These are phyloP conservation scores for Juglanconis juglandina DNA, from an alignment of 2,329 filamentous ascomycete species.

Conservation along the genomic window DNA sequence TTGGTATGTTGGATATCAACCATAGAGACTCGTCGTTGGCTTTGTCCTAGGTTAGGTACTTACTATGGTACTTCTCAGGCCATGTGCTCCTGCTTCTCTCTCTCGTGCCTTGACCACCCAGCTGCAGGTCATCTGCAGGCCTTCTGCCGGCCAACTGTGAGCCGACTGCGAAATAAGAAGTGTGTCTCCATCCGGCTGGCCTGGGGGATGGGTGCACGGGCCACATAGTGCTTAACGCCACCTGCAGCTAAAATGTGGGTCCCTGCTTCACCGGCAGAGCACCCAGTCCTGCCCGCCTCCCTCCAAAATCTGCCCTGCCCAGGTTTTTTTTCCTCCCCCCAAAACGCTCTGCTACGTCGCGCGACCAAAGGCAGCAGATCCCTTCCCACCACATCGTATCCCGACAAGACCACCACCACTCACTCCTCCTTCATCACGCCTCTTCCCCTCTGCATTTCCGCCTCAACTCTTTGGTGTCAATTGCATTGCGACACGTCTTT, in stretches of 20 bases:
- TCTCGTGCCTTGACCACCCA: not conserved
- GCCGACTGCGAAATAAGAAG: no score
- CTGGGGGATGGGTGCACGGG: not conserved
- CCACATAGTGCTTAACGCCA: not conserved
- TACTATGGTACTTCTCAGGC: not conserved
- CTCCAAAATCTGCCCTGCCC: not conserved
- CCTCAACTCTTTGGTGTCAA: conserved; percentile 1
- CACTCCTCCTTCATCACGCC: not conserved
- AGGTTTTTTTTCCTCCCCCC: conserved; percentile 14
- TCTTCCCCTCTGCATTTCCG: conserved; percentile 1
- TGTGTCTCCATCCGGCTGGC: not conserved
- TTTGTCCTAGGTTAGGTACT: no score
- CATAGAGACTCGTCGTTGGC: no score
- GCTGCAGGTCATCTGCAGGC: conserved; percentile 1
- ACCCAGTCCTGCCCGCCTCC: conserved; percentile 2
- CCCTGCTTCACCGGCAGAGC: not conserved
- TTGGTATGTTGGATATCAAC: not conserved
- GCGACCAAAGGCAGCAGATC: conserved; percentile 16
- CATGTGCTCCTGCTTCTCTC: no score
- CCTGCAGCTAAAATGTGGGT: not conserved
- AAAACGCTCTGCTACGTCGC: conserved; percentile 6
- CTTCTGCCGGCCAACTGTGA: no score
- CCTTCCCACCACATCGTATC: conserved; percentile 13
- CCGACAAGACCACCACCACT: conserved; percentile 7
- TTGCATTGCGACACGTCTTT: conserved; percentile 5